These are phyloP conservation scores for Macadamia integrifolia DNA, from an alignment of 164 flowering plant species.

Conservation along the genomic window DNA sequence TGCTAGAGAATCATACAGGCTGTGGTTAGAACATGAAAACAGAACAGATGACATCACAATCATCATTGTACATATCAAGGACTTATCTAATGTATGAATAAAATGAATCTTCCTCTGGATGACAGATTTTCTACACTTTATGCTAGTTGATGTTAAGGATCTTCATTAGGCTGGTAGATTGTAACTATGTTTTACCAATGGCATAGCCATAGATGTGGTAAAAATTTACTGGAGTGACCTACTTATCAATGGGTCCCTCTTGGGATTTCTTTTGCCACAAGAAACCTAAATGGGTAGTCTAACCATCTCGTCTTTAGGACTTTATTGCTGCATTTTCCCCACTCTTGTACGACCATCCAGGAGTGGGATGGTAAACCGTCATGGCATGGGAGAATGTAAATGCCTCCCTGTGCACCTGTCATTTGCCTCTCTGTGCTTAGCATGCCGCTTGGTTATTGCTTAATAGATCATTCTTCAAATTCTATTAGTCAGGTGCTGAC, in stretches of 20 bases:
- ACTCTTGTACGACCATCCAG: too few relatives aligned
- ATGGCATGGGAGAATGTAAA: too few relatives aligned
- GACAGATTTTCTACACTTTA: neutral
- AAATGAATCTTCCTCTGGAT: conserved; percentile 4
- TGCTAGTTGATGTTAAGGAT: neutral
- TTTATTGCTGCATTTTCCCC: too few relatives aligned
- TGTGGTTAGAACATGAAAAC: conserved; percentile 92
- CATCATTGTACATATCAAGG: conserved; percentile 80
- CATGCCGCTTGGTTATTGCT: neutral
- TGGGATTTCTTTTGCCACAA: neutral
- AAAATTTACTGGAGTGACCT: neutral
- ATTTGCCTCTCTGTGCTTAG: neutral
- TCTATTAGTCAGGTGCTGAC: conserved; percentile 20
- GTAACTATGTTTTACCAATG: conserved; percentile 4
- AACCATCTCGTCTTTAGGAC: neutral
- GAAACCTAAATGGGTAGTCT: neutral
- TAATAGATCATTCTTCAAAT: conserved; percentile 9
- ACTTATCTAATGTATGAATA: conserved; percentile 49
- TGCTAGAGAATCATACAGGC: conserved; percentile 81
- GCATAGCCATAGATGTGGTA: neutral
- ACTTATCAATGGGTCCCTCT: neutral
- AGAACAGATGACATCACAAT: conserved; percentile 97
- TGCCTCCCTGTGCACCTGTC: too few relatives aligned
- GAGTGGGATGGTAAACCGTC: too few relatives aligned
- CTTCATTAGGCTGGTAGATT: neutral